Conservation (phyloP, 2,329 filamentous ascomycete species). For the Dryadomyces quercus-mongolicae region DNA sequence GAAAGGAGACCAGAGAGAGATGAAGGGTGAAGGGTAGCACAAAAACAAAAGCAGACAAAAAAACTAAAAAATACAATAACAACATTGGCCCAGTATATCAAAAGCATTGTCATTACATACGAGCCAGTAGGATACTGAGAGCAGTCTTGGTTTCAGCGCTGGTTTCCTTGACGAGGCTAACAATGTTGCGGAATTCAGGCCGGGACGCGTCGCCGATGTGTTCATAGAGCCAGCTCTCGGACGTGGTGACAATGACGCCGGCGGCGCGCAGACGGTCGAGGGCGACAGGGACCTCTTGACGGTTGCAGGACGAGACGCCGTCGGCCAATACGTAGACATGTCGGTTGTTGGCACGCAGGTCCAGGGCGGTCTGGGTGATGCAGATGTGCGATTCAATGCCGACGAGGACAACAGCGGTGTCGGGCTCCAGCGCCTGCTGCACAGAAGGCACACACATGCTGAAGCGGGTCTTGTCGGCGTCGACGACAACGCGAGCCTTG, state of each 20-base stretch:
- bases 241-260: slow-evolving; percentile 70
- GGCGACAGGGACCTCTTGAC: slow-evolving; percentile 68
- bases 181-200: slow-evolving; percentile 60
- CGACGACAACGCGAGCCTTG: slow-evolving; percentile 12
- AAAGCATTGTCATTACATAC: no score
- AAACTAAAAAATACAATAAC: neutral
- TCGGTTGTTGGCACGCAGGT: slow-evolving; percentile 64
- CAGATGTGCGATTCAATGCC: slow-evolving; percentile 94
- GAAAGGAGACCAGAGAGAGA: neutral
- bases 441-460: slow-evolving; percentile 73
- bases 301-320: slow-evolving; percentile 79
- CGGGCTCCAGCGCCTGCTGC: slow-evolving; percentile 20
- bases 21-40: neutral
- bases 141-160: slow-evolving; percentile 56
- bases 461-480: slow-evolving; percentile 81
- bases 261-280: slow-evolving; percentile 62
- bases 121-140: slow-evolving; percentile 47
- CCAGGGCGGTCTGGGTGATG: slow-evolving; percentile 82
- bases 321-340: slow-evolving; percentile 80
- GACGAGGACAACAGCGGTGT: slow-evolving; percentile 54
- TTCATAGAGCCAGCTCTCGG: slow-evolving; percentile 86
- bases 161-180: slow-evolving; percentile 67
- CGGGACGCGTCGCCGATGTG: slow-evolving; percentile 70
- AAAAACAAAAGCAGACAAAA: neutral
- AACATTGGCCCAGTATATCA: no score